Conservation (phyloP, 2,329 filamentous ascomycete genomes). For the Talaromyces amestolkiae region DNA sequence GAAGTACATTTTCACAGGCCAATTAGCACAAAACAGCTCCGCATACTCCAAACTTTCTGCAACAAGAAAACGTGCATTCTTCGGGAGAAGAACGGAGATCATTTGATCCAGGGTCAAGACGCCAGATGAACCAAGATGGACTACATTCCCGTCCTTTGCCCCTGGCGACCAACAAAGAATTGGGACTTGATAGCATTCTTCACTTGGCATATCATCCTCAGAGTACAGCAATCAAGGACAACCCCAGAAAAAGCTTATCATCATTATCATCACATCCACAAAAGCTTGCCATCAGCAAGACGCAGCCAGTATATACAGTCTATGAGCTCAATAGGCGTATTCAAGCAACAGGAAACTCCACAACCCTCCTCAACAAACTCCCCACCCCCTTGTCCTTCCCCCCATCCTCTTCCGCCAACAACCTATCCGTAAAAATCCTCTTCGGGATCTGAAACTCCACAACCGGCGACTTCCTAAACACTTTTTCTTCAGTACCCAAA, state of each 20-base stretch:
- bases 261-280: neutral
- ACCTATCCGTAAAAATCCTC: slow-evolving; percentile 61
- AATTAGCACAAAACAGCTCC: neutral
- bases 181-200: neutral
- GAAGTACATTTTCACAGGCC: neutral
- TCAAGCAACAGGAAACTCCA: slow-evolving; percentile 32
- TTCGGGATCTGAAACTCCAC: slow-evolving; percentile 95
- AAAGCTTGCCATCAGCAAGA: neutral
- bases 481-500: slow-evolving; percentile 59
- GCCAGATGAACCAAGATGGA: neutral
- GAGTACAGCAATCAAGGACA: neutral
- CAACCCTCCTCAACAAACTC: slow-evolving; percentile 36
- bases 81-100: neutral
- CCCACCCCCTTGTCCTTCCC: slow-evolving; percentile 40
- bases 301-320: neutral
- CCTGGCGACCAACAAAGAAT: neutral
- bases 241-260: neutral
- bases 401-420: slow-evolving; percentile 42
- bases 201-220: neutral
- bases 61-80: neutral
- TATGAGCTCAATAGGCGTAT: neutral
- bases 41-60: neutral
- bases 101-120: neutral
- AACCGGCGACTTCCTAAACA: slow-evolving; percentile 76
- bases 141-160: neutral